Evolutionary conservation across 2,329 filamentous ascomycete genomes (phyloP).

Genomic region (Hypoxylon sp.): DNA sequence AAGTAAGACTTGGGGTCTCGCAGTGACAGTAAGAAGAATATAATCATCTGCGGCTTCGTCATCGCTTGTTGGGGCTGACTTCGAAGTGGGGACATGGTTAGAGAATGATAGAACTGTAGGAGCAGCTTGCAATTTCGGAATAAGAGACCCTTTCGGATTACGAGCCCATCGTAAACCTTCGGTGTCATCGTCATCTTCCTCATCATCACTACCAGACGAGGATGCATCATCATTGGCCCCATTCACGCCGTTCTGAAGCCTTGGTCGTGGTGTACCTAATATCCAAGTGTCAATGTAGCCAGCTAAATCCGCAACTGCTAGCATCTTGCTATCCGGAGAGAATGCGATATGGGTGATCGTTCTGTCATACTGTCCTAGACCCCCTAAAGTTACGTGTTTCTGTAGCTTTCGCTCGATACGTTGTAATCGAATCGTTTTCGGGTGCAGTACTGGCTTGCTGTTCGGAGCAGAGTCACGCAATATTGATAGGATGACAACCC

Average conservation of each 20-base stretch:
- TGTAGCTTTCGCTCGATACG: conserved; percentile 69
- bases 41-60: conserved; percentile 61
- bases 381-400: conserved; percentile 72
- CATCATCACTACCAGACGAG: conserved; percentile 59
- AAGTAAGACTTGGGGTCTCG: conserved; percentile 76
- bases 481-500: conserved; percentile 68
- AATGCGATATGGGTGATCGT: conserved; percentile 82
- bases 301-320: conserved; percentile 84
- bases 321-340: conserved; percentile 82
- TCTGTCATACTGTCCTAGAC: conserved; percentile 82
- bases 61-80: conserved; percentile 48
- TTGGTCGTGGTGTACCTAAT: conserved; percentile 69
- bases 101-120: conserved; percentile 79
- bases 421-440: conserved; percentile 64
- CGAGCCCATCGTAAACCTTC: conserved; percentile 78
- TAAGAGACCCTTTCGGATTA: conserved; percentile 78
- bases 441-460: conserved; percentile 59
- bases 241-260: conserved; percentile 52
- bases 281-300: conserved; percentile 92
- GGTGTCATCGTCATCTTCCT: conserved; percentile 59
- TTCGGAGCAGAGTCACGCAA: conserved; percentile 52
- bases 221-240: conserved; percentile 56
- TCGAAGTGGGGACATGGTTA: conserved; percentile 61
- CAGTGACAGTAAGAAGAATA: conserved; percentile 68
- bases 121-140: conserved; percentile 77